phyloP scores from a whole-genome alignment of 2,329 filamentous ascomycete species.

The Fusarium hostae region DNA sequence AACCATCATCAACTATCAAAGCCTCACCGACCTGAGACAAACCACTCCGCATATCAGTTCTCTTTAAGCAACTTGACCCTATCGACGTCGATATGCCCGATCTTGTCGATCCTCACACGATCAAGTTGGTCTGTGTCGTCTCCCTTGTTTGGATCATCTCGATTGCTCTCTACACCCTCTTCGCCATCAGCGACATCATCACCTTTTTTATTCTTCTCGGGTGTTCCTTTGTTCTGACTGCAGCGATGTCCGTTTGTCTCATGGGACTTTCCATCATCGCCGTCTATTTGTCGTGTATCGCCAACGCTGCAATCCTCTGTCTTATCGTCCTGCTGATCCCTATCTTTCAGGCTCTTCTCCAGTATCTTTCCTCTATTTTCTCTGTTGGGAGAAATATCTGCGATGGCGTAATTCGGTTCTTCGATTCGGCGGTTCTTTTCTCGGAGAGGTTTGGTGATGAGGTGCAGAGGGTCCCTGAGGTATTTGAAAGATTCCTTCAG shows the following conservation, averaged over 20 bases:
- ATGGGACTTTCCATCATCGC: background rate
- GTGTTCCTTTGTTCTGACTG: background rate
- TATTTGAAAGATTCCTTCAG: background rate
- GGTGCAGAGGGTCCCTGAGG: background rate
- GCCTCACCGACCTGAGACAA: accelerated
- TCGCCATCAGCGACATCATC: background rate
- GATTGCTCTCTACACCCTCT: background rate
- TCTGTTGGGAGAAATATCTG: accelerated
- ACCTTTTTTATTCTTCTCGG: background rate
- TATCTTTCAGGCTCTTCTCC: accelerated
- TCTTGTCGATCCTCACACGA: background rate
- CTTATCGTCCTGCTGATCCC: background rate
- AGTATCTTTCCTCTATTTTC: accelerated
- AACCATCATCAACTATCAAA: accelerated
- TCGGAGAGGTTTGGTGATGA: accelerated
- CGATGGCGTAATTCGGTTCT: accelerated
- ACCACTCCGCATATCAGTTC: accelerated
- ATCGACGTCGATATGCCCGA: background rate
- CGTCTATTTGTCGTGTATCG: background rate
- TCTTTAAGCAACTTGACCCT: accelerated
- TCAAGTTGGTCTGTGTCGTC: background rate
- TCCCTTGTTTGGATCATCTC: background rate
- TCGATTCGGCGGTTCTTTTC: background rate
- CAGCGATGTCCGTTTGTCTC: background rate
- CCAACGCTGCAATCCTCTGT: background rate